These are phyloP conservation scores for Arabidopsis hybrid DNA, from an alignment of 441 rosid genomes.

Conservation along the genomic window DNA sequence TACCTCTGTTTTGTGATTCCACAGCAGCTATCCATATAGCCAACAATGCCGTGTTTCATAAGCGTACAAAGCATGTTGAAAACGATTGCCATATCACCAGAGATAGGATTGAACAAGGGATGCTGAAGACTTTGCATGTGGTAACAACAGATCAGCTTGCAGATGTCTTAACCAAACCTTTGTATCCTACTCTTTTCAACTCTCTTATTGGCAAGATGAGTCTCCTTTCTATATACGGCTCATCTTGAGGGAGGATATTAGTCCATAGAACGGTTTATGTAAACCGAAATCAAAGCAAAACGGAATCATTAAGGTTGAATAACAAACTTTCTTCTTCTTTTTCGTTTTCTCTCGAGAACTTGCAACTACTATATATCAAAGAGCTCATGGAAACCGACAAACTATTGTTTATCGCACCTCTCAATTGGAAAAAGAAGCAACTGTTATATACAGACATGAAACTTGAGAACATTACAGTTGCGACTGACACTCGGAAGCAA, in stretches of 20 bases:
- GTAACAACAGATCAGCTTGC: neutral
- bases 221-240: neutral
- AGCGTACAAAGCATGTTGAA: neutral
- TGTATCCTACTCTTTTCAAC: neutral
- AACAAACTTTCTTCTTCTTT: too few species aligned
- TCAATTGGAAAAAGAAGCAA: slow-evolving; percentile 61
- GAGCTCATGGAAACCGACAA: slow-evolving; percentile 73
- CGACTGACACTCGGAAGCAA: slow-evolving; percentile 45
- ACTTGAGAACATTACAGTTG: slow-evolving; percentile 45
- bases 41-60: neutral
- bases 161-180: neutral
- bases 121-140: neutral
- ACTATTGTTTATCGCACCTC: slow-evolving; percentile 85
- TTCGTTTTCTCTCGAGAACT: too few species aligned
- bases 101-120: neutral
- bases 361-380: slow-evolving; percentile 50
- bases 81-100: neutral
- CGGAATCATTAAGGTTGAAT: too few species aligned
- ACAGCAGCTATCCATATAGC: neutral
- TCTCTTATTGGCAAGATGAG: neutral
- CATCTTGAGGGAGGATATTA: slow-evolving; percentile 9
- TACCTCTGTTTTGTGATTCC: neutral
- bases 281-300: too few species aligned
- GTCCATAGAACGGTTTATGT: too few species aligned
- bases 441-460: slow-evolving; percentile 52